Evolutionary conservation across 495 filamentous ascomycete genomes (phyloP), one percentile per base, ranked within the genome.

Genomic region (Jackrogersella multiformis): DNA sequence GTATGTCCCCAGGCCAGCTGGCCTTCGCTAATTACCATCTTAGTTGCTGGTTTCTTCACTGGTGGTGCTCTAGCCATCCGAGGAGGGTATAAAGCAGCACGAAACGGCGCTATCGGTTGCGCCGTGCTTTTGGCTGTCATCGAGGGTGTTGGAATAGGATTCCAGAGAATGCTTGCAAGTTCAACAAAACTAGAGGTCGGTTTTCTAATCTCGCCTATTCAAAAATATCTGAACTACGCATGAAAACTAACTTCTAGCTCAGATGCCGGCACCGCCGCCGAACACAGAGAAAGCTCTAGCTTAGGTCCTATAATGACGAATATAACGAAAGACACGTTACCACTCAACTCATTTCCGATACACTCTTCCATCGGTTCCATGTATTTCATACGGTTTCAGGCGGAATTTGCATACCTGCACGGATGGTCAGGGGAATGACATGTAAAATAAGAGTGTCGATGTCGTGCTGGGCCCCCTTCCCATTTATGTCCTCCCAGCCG

Each of bases 71-170:
- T 99, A 16, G 95, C 95, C 20, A 83, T 97, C 45, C 87, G 95
- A 79, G 96, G 95, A 72, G 96, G 95, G 49, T 85, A 88, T 68
- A 92, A 90, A 78, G 92, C 94, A 34, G 91, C 92, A 16, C 83
- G 95, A 64, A 98, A 98, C 80, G 92, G 91, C 34, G 95, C 96
- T 38, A 98, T 99, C 61, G 92, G 93, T 72, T 97, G 95, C 75
- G 95, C 92, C 39, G 91, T 96, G 56, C 84, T 99, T 73, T 84
- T 99, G 15, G 95, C 90, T 8, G 94, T 99, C 42, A 98, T 99
- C 64, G 95, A 99, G 79, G 95, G 95, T 65, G 95, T 97, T 39
- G 94, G 96, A 65, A 98, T 99, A 73, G 95, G 92, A 12, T 93
- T 98, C 83, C 92, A 97, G 78, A 88, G 93, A 72, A 94, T 97